Base-by-base conservation (phyloP, 768 basidiomycete species). In the Podaxis sp. region DNA sequence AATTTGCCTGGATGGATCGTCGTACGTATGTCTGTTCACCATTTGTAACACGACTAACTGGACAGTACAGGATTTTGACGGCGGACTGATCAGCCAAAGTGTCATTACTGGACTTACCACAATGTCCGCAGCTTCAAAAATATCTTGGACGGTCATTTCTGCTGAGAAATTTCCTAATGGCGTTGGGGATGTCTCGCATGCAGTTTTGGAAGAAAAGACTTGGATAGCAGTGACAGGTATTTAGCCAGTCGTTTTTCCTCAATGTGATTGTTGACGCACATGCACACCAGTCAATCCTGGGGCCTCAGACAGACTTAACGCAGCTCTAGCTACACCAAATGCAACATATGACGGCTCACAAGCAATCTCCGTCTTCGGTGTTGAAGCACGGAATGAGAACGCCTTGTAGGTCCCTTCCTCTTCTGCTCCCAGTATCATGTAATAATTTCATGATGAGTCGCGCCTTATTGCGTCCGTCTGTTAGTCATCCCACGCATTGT, bases 221-320 rank as follows among this genome's bases (percentile, higher is more conserved):
- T 89, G 87, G 87, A 74, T 71, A 2, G 84, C 81, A 2, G 70
- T 89, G 32, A 71, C 81, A 0, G 77, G 87, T 85, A 64, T 64
- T 80, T 72, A 21, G 35, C 52, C 38, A 48, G 61, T 48, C 38
- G 27, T 18, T 40, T 60, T 27, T 46, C 28, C 50, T 9, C n/a
- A 52, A 50, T 21, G 25, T 52, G 3, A 14, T 11, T 54, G 44
- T 60, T 11, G 57, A 46, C 38, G 44, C 18, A 16, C 13, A 13
- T 10, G 2, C 2, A 9, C 48, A 59, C n/a, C 55, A 80, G 81
- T 82, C 42, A 79, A 80, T 61, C 60, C 71, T 4, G 76, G 73
- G 16, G 72, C 82, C 0, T 76, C 76, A 3, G 65, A 69, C 4
- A 72, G 72, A 48, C 70, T 82, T 1, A 65, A 69, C 11, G 59